Evolutionary conservation across 1,284 basidiomycete genomes (phyloP).

Genomic region (Paramarasmius palmivorus): DNA sequence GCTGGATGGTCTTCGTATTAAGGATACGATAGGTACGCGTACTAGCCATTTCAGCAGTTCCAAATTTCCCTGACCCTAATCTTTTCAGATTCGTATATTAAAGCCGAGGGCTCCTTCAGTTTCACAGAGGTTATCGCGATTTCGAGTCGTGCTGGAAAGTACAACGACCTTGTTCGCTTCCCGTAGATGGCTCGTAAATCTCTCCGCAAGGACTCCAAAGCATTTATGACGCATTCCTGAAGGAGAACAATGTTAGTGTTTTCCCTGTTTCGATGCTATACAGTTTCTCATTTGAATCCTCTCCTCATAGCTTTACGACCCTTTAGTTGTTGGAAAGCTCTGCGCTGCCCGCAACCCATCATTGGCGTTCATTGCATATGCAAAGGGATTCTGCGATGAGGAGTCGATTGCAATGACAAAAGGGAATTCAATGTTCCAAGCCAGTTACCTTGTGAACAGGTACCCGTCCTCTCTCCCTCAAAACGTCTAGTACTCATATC

Average conservation of each 20-base stretch:
- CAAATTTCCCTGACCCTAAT: background rate
- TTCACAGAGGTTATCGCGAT: slow-evolving; percentile 98
- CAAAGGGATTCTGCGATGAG: slow-evolving; percentile 98
- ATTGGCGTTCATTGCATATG: slow-evolving; percentile 98
- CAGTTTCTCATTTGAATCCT: slow-evolving; percentile 5
- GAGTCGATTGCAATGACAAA: slow-evolving; percentile 98
- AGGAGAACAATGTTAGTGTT: slow-evolving; percentile 90
- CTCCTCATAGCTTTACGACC: slow-evolving; percentile 81
- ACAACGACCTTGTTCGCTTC: slow-evolving; percentile 97
- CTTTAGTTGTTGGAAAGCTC: slow-evolving; percentile 96
- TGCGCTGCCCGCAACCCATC: slow-evolving; percentile 99
- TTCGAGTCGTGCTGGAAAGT: slow-evolving; percentile 93
- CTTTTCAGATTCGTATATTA: slow-evolving; percentile 91
- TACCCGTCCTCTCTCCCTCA: slow-evolving; percentile 27
- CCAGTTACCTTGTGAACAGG: slow-evolving; percentile 98
- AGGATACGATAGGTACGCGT: slow-evolving; percentile 92
- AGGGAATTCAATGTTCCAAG: slow-evolving; percentile 99
- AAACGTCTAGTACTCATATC: background rate
- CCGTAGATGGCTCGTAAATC: slow-evolving; percentile 99
- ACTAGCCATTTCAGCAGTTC: slow-evolving; percentile 5
- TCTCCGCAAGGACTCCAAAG: too few relatives aligned
- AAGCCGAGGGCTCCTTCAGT: slow-evolving; percentile 95
- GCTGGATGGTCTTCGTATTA: slow-evolving; percentile 96
- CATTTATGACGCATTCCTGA: slow-evolving; percentile 94
- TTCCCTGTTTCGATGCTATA: background rate